Percentiles rank a stretch among this genome's conserved stretches.
These are phyloP conservation scores for Cucumis hystrix DNA, from an alignment of 306 rosid species.

Conservation along the genomic window DNA sequence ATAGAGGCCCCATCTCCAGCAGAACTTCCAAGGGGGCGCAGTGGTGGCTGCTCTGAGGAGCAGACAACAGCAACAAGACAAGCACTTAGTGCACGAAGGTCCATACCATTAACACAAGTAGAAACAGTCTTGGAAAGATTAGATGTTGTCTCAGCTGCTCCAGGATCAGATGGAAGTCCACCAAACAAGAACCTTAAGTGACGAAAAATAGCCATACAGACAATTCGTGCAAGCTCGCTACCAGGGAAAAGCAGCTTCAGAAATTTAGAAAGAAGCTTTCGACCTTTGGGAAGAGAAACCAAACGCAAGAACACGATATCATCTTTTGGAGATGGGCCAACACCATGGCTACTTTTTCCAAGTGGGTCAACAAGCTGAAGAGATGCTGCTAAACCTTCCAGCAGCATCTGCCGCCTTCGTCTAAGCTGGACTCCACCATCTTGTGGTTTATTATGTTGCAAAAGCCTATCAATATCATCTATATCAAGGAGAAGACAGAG, in stretches of 20 bases:
- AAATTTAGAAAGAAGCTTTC: constrained; percentile 61
- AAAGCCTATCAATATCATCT: constrained; percentile 87
- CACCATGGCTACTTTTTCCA: constrained; percentile 47
- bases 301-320: constrained; percentile 76
- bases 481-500: constrained; percentile 90
- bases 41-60: constrained; percentile 81
- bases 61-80: constrained; percentile 92
- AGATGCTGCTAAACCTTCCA: constrained; percentile 73
- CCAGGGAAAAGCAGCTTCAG: constrained; percentile 60
- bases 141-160: constrained; percentile 51
- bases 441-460: constrained; percentile 70
- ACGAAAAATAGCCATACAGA: constrained; percentile 92
- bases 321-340: constrained; percentile 65
- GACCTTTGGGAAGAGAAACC: constrained; percentile 80
- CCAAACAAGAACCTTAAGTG: constrained; percentile 87
- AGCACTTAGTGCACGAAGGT: constrained; percentile 81
- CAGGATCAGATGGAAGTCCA: constrained; percentile 57
- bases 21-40: constrained; percentile 86
- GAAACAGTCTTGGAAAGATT: constrained; percentile 70
- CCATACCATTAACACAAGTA: constrained; percentile 55
- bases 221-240: constrained; percentile 72
- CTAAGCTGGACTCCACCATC: constrained; percentile 66
- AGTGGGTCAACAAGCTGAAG: constrained; percentile 92
- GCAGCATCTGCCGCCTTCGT: constrained; percentile 50
- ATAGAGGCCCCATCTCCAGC: constrained; percentile 92